Percentiles rank a stretch among this genome's conserved stretches.
phyloP scores from a whole-genome alignment of 139 green algal species.

The Yamagishiella unicocca region DNA sequence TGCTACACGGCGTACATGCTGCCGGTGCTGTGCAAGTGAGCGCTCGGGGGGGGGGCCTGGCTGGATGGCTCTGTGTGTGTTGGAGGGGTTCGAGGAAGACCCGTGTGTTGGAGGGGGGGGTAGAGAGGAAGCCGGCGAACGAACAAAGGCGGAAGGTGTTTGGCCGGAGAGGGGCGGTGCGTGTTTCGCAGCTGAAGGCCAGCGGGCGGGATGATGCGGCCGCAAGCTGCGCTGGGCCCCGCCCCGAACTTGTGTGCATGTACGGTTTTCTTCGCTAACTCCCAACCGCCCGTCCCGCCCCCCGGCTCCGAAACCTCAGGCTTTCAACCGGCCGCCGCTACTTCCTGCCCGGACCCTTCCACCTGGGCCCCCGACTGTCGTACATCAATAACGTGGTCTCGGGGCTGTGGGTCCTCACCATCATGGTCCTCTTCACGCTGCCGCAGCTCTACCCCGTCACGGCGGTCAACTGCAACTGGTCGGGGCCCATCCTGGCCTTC shows the following conservation, averaged over 20 bases:
- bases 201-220: background rate
- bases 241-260: background rate
- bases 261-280: background rate
- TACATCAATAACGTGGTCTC: conserved; percentile 25
- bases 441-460: conserved; percentile 18
- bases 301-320: background rate
- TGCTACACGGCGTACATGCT: conserved; percentile 18
- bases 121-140: background rate
- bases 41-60: no score
- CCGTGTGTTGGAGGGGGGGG: no score
- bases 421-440: conserved; percentile 31
- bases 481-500: background rate
- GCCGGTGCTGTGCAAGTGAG: conserved; percentile 35
- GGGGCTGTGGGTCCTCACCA: background rate
- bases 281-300: background rate
- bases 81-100: no score
- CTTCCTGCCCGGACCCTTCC: conserved; percentile 37
- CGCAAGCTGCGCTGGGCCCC: background rate
- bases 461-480: conserved; percentile 26
- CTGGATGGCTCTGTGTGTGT: no score
- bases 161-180: background rate
- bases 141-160: background rate
- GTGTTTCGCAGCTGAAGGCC: background rate
- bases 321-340: background rate
- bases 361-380: conserved; percentile 4